phyloP scores from a whole-genome alignment of 139 green algal species.

The Auxenochlorella pyrenoidosa region DNA sequence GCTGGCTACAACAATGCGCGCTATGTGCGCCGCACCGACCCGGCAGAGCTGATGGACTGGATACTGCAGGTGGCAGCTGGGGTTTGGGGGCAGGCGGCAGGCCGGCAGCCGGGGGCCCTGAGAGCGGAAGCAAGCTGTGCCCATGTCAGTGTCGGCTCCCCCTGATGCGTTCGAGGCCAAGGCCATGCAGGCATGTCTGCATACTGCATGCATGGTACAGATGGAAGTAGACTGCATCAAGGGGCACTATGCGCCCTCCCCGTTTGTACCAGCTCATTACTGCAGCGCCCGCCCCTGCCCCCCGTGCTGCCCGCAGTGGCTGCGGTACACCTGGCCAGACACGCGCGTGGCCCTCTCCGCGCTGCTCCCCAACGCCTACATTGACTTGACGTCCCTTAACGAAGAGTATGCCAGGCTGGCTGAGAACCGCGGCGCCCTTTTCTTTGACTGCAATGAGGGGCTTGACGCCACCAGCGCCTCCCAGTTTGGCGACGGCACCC shows the following conservation, averaged over 20 bases:
- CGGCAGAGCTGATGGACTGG: not conserved
- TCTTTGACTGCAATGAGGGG: not conserved
- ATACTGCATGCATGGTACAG: too few species aligned
- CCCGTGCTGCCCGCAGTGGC: not conserved
- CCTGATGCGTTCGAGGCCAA: too few species aligned
- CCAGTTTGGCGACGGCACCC: slow-evolving; percentile 3
- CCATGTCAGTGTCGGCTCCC: too few species aligned
- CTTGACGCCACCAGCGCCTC: not conserved
- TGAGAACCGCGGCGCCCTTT: not conserved
- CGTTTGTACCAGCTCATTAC: too few species aligned
- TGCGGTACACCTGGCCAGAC: not conserved
- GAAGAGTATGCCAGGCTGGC: not conserved
- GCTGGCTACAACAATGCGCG: not conserved
- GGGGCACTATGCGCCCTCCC: too few species aligned
- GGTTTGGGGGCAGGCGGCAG: too few species aligned
- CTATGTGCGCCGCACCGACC: not conserved
- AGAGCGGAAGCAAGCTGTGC: too few species aligned
- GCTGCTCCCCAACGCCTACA: slow-evolving; percentile 7
- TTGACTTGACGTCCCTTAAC: not conserved
- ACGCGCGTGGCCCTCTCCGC: not conserved
- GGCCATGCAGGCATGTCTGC: too few species aligned
- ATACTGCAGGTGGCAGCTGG: not conserved
- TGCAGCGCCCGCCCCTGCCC: not conserved
- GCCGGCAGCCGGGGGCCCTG: too few species aligned
- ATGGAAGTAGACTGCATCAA: too few species aligned